A percentile compares a stretch with the other conserved stretches of the same genome.
Conservation (phyloP, 441 rosid species). For the Mallotus japonicus region DNA sequence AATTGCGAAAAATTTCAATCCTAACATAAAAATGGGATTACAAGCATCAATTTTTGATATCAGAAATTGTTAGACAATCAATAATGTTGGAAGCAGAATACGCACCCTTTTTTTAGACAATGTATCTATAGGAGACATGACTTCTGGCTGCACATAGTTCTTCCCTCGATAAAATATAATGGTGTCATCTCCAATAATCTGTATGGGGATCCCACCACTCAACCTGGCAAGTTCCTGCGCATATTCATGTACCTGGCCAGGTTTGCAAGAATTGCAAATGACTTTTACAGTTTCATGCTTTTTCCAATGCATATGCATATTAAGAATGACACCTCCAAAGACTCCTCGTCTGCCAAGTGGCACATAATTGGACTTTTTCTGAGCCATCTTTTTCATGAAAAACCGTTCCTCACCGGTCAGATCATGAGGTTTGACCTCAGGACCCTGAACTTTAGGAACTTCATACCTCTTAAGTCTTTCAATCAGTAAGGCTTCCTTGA, state of each 20-base stretch:
- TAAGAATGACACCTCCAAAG: slow-evolving; percentile 85
- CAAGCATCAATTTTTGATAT: background rate
- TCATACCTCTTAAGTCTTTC: slow-evolving; percentile 83
- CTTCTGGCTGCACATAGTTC: slow-evolving; percentile 83
- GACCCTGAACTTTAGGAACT: slow-evolving; percentile 79
- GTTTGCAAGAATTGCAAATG: slow-evolving; percentile 75
- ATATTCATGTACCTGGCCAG: slow-evolving; percentile 67
- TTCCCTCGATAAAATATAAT: slow-evolving; percentile 87
- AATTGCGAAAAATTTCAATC: background rate
- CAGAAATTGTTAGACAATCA: background rate
- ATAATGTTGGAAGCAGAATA: slow-evolving; percentile 8
- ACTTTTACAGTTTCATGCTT: slow-evolving; percentile 91
- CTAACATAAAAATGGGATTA: background rate
- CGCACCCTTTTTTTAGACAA: slow-evolving; percentile 77
- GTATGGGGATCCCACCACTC: slow-evolving; percentile 87
- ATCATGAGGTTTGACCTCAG: slow-evolving; percentile 67
- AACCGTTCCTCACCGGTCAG: slow-evolving; percentile 90
- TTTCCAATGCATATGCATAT: slow-evolving; percentile 95
- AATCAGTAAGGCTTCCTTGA: slow-evolving; percentile 74
- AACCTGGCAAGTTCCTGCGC: slow-evolving; percentile 79
- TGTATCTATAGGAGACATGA: slow-evolving; percentile 91
- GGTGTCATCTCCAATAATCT: slow-evolving; percentile 66
- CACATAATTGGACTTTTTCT: slow-evolving; percentile 78
- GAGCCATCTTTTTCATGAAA: slow-evolving; percentile 81
- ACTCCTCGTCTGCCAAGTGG: slow-evolving; percentile 62